phyloP scores from a whole-genome alignment of 176 grass and related monocot species.

The Chloris gayana region DNA sequence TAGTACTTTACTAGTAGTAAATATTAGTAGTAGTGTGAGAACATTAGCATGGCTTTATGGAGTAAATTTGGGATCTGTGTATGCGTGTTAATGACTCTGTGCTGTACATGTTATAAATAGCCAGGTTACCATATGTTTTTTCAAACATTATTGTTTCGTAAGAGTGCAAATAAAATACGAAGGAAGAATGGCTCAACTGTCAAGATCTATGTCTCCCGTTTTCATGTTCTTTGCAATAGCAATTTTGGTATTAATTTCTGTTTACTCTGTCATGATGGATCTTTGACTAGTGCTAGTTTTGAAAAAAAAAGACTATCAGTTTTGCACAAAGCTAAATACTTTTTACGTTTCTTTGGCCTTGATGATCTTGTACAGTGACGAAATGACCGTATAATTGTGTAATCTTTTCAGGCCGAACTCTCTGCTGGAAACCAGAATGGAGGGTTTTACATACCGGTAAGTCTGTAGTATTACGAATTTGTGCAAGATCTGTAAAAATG shows the following conservation, averaged over 20 bases:
- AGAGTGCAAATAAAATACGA: background rate
- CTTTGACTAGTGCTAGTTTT: too few relatives aligned
- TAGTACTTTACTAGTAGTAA: too few relatives aligned
- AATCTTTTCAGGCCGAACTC: conserved; percentile 4
- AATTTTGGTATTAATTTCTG: conserved; percentile 25
- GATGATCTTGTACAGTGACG: too few relatives aligned
- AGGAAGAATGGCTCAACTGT: conserved; percentile 25
- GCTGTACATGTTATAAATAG: conserved; percentile 5
- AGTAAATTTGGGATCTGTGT: background rate
- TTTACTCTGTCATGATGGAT: background rate
- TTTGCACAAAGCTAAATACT: background rate
- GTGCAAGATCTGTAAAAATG: background rate
- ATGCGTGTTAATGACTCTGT: background rate
- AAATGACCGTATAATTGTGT: background rate
- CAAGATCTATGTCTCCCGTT: background rate
- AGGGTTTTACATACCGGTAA: conserved; percentile 6
- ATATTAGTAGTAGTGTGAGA: too few relatives aligned
- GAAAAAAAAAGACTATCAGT: too few relatives aligned
- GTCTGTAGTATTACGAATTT: background rate
- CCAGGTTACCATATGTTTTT: background rate
- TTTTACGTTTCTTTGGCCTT: background rate
- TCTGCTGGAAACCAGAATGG: conserved; percentile 2
- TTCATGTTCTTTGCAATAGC: conserved; percentile 24
- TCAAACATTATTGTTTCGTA: background rate
- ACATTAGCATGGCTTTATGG: background rate